phyloP scores from a whole-genome alignment of 306 rosid genomes.

The Clitoria ternatea region DNA sequence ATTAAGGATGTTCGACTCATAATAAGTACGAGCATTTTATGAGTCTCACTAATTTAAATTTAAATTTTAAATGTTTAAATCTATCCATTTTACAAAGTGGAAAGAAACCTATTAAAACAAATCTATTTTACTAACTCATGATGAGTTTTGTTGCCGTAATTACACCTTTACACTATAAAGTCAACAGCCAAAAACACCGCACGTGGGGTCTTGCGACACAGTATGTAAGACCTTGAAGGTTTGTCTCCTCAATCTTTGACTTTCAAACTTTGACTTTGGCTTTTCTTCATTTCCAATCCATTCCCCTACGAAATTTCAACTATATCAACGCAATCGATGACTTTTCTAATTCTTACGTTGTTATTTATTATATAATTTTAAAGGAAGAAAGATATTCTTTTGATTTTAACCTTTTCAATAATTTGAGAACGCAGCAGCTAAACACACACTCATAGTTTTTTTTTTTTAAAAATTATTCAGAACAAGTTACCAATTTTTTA shows the following conservation, averaged over 20 bases:
- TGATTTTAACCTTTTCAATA: neutral
- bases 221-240: neutral
- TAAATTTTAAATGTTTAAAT: no score
- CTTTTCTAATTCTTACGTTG: no score
- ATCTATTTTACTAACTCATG: no score
- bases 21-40: no score
- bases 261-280: conserved; percentile 44
- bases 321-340: no score
- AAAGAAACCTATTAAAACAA: no score
- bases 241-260: conserved; percentile 18
- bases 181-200: conserved; percentile 3
- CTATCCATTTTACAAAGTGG: no score
- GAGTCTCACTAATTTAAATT: no score
- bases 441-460: neutral
- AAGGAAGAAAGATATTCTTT: neutral
- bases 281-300: neutral
- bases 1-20: no score
- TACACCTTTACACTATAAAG: no score
- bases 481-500: neutral
- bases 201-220: conserved; percentile 25
- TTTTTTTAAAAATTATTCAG: neutral
- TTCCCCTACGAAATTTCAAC: conserved; percentile 17
- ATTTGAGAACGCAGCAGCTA: neutral
- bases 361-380: no score
- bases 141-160: no score